These are phyloP conservation scores for Chlamydomonas asymmetrica DNA, from an alignment of 139 green algal species.

Conservation along the genomic window DNA sequence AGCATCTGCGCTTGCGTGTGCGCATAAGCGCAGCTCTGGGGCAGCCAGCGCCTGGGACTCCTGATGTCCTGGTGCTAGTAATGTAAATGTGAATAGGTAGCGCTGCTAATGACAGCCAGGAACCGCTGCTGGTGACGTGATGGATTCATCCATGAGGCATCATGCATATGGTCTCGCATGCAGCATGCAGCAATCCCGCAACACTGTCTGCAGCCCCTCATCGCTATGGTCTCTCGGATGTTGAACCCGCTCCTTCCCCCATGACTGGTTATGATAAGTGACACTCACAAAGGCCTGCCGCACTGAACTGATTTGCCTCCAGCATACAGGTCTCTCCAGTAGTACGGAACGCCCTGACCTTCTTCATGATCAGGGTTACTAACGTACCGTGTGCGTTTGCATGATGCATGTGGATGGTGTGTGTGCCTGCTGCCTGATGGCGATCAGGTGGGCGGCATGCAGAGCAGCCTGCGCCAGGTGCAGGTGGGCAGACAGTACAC, in stretches of 20 bases:
- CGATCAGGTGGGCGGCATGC: conserved; percentile 70
- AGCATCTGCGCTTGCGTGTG: too few species aligned
- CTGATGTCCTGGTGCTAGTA: too few species aligned
- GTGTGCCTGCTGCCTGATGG: not conserved
- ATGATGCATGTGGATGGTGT: too few species aligned
- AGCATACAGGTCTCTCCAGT: conserved; percentile 47
- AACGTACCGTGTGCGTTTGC: not conserved
- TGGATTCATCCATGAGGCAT: too few species aligned
- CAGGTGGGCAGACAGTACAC: conserved; percentile 68
- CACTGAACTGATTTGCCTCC: conserved; percentile 46
- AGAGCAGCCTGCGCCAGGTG: conserved; percentile 72
- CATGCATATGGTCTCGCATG: not conserved
- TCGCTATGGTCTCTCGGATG: not conserved
- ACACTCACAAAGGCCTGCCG: conserved; percentile 40
- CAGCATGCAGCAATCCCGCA: not conserved
- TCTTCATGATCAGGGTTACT: not conserved
- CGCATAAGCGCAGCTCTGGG: too few species aligned
- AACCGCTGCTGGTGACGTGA: too few species aligned
- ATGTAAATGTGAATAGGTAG: too few species aligned
- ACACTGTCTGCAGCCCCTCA: not conserved
- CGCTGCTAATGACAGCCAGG: too few species aligned
- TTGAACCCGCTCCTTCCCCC: not conserved
- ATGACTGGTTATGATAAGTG: conserved; percentile 56
- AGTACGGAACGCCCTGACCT: not conserved
- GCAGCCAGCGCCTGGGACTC: too few species aligned